phyloP scores from a whole-genome alignment of 805 yeast species.

The Dipodascus albidus region DNA sequence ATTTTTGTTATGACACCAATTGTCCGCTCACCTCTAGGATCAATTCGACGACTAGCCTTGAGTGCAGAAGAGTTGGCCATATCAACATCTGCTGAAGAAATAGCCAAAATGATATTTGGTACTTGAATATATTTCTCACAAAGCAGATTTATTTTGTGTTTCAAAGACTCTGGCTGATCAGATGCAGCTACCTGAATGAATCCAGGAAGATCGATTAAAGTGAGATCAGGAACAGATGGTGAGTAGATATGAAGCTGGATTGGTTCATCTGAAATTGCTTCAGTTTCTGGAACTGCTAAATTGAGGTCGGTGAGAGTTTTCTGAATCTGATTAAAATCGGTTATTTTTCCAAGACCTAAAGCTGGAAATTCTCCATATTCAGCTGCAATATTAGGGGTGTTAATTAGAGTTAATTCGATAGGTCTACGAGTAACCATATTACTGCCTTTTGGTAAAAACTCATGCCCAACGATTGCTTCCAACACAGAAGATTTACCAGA shows the following conservation, averaged over 20 bases:
- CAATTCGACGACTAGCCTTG: constrained; percentile 78
- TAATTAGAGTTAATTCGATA: constrained; percentile 83
- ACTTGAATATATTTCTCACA: constrained; percentile 80
- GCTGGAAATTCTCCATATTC: constrained; percentile 93
- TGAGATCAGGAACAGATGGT: constrained; percentile 82
- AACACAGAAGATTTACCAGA: constrained; percentile 95
- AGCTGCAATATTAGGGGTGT: constrained; percentile 70
- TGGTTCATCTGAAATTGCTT: constrained; percentile 87
- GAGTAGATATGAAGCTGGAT: constrained; percentile 86
- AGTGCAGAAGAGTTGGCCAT: constrained; percentile 92
- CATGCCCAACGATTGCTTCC: constrained; percentile 96
- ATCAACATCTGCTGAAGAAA: constrained; percentile 96
- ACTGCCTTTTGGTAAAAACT: constrained; percentile 90
- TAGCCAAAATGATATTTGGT: constrained; percentile 91
- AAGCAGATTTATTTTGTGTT: constrained; percentile 61
- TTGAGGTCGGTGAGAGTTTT: constrained; percentile 78
- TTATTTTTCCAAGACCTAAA: constrained; percentile 64
- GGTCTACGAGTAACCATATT: constrained; percentile 99
- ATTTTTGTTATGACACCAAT: constrained; percentile 92
- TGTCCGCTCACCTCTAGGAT: constrained; percentile 91
- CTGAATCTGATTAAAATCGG: constrained; percentile 84
- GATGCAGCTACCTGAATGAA: constrained; percentile 95
- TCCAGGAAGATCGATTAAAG: constrained; percentile 93
- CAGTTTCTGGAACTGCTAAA: constrained; percentile 79
- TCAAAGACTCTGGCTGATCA: constrained; percentile 83